Evolutionary conservation across 176 grass and related monocot genomes (phyloP).

Genomic region (Eleusine coracana): DNA sequence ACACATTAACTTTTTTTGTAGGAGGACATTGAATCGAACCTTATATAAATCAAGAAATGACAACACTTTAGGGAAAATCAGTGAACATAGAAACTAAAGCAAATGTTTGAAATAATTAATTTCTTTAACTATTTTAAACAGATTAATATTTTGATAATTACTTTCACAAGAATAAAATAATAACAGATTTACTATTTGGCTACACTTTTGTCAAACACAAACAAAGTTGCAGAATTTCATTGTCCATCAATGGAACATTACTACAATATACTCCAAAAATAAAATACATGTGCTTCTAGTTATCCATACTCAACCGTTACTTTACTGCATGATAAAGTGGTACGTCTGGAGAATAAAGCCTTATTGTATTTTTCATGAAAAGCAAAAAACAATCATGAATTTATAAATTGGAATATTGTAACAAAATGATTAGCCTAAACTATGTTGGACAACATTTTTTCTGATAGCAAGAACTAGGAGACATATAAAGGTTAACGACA

Average conservation of each 20-base stretch:
- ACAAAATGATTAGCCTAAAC: no score
- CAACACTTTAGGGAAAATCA: background rate
- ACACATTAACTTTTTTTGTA: background rate
- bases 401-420: background rate
- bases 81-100: background rate
- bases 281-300: background rate
- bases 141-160: background rate
- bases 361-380: background rate
- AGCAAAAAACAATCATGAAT: background rate
- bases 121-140: background rate
- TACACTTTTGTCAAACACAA: no score
- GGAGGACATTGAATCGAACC: background rate
- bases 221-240: no score
- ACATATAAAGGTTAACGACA: background rate
- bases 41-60: background rate
- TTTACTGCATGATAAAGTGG: background rate
- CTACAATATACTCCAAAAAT: background rate
- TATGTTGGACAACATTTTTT: no score
- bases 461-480: background rate
- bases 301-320: background rate
- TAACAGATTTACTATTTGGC: background rate
- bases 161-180: background rate
- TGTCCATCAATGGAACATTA: no score
- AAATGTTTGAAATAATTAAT: no score
- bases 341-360: no score